A percentile compares a stretch with the other conserved stretches of the same genome.
These are phyloP conservation scores for Pseudogymnoascus sp. DNA, from an alignment of 2,329 filamentous ascomycete genomes.

Conservation along the genomic window DNA sequence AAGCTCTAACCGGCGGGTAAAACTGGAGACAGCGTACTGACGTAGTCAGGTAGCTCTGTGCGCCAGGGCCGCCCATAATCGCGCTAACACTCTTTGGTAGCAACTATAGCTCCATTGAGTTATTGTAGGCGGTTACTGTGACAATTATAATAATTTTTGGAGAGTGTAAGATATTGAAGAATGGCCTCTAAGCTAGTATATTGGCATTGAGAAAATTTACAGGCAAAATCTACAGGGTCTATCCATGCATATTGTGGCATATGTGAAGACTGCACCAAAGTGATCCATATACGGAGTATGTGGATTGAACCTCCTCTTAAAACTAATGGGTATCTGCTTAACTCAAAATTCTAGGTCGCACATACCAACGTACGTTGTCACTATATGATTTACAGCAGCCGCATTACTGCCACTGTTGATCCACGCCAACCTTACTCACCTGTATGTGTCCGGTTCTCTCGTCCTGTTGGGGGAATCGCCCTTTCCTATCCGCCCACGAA, in stretches of 20 bases:
- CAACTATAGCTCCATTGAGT: neutral
- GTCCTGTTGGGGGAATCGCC: neutral
- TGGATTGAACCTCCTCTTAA: neutral
- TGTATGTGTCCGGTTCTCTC: no score
- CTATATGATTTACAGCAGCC: neutral
- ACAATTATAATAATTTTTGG: neutral
- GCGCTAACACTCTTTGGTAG: neutral
- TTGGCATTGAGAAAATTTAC: neutral
- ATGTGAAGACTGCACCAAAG: neutral
- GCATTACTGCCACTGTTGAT: neutral
- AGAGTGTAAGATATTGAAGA: neutral
- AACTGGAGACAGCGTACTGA: neutral
- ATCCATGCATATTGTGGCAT: neutral
- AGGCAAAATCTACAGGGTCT: neutral
- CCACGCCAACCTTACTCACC: neutral
- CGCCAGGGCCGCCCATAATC: neutral
- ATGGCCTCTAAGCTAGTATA: neutral
- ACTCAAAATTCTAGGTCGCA: neutral
- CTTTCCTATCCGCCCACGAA: neutral
- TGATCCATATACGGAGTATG: neutral
- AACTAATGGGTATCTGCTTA: neutral
- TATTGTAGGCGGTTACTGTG: neutral
- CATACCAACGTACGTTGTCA: neutral
- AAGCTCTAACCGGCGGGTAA: constrained; percentile 3
- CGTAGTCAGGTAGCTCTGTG: neutral